These are phyloP conservation scores for Ceratocystis destructans DNA, from an alignment of 2,329 filamentous ascomycete genomes.

Conservation along the genomic window DNA sequence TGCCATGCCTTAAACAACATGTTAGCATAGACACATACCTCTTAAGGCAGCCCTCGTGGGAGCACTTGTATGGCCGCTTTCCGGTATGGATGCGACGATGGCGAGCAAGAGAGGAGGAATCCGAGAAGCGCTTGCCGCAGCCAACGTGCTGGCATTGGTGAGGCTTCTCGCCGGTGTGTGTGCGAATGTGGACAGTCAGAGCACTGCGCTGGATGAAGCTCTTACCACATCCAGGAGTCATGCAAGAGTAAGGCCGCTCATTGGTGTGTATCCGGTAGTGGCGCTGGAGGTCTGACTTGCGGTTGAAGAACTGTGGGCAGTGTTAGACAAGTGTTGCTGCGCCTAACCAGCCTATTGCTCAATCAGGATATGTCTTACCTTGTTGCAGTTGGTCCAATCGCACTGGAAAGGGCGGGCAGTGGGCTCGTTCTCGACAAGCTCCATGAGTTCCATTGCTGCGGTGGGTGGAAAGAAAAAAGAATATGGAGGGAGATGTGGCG, in stretches of 20 bases:
- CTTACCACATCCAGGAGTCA: conserved; percentile 48
- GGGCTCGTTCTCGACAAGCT: conserved; percentile 50
- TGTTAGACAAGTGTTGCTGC: conserved; percentile 2
- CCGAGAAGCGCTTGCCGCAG: conserved; percentile 56
- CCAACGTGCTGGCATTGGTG: conserved; percentile 52
- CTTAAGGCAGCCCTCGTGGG: conserved; percentile 47
- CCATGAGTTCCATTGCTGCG: conserved; percentile 46
- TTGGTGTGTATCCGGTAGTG: conserved; percentile 62
- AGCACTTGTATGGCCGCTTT: conserved; percentile 51
- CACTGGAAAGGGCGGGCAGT: conserved; percentile 49
- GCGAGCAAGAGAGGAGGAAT: conserved; percentile 52
- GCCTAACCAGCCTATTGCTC: background rate
- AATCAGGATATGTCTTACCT: conserved; percentile 32
- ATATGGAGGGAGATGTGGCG: background rate
- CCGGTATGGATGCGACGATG: conserved; percentile 54
- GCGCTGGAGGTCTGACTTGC: conserved; percentile 56
- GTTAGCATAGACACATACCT: conserved; percentile 31
- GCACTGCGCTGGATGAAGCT: conserved; percentile 60
- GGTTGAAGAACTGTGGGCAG: conserved; percentile 48
- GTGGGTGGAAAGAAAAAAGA: background rate
- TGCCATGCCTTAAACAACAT: no score
- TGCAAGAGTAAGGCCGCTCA: conserved; percentile 52
- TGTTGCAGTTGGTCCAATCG: conserved; percentile 48
- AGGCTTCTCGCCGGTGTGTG: conserved; percentile 59
- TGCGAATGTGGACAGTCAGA: conserved; percentile 55